Percentiles rank a stretch among this genome's conserved stretches.
Conservation (phyloP, 495 filamentous ascomycete species). For the Annulohypoxylon stygium region DNA sequence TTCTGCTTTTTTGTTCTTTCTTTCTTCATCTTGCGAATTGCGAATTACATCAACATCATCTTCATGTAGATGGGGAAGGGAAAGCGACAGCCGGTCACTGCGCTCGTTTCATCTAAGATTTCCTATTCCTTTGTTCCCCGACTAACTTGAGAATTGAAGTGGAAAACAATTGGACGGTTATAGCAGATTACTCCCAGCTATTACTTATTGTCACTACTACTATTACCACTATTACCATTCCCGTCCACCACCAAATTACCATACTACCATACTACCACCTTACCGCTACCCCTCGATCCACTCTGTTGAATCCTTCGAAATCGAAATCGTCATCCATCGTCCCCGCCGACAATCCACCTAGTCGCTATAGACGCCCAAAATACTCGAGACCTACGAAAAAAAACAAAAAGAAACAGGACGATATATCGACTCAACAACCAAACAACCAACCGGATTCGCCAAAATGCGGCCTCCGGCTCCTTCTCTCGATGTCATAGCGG, state of each 20-base stretch:
- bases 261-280: slow-evolving; percentile 5
- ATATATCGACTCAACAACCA: neutral
- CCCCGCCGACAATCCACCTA: slow-evolving; percentile 3
- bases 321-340: slow-evolving; percentile 25
- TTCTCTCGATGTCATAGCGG: slow-evolving; percentile 62
- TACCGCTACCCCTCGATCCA: slow-evolving; percentile 35
- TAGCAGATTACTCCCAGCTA: neutral
- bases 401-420: neutral
- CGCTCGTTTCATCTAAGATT: slow-evolving; percentile 7
- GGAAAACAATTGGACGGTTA: slow-evolving; percentile 3
- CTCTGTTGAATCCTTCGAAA: slow-evolving; percentile 22
- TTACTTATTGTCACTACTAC: neutral
- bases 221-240: slow-evolving; percentile 1
- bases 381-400: neutral
- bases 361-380: neutral
- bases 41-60: slow-evolving; percentile 10
- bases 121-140: slow-evolving; percentile 1
- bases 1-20: slow-evolving; percentile 1
- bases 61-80: neutral
- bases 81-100: slow-evolving; percentile 16
- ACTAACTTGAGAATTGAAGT: slow-evolving; percentile 2
- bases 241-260: neutral
- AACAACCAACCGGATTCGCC: slow-evolving; percentile 10
- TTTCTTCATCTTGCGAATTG: slow-evolving; percentile 14
- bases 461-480: slow-evolving; percentile 52